These are phyloP conservation scores for Prunus padus DNA, from an alignment of 306 rosid species.

Conservation along the genomic window DNA sequence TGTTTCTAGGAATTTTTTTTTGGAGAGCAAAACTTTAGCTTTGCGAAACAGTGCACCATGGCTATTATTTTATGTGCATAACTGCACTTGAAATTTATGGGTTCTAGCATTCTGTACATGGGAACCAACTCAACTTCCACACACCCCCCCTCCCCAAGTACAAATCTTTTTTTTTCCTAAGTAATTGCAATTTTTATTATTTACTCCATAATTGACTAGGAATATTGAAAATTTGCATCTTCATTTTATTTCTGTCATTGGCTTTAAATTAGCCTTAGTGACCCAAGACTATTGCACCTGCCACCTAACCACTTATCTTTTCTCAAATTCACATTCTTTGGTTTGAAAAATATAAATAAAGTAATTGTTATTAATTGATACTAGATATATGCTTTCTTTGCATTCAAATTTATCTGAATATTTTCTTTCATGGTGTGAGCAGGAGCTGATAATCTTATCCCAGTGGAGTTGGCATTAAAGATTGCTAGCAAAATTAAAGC, in stretches of 20 bases:
- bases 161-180: no score
- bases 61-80: not conserved
- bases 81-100: not conserved
- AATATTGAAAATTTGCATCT: not conserved
- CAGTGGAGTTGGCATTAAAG: conserved; percentile 93
- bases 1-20: not conserved
- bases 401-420: conserved; percentile 13
- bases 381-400: conserved; percentile 4
- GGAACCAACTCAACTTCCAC: not conserved
- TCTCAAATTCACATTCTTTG: conserved; percentile 10
- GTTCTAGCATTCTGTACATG: not conserved
- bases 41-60: not conserved
- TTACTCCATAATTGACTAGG: not conserved
- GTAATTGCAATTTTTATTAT: not conserved
- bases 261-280: not conserved
- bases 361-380: conserved; percentile 2
- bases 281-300: not conserved
- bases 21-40: not conserved
- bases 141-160: no score
- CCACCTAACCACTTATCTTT: not conserved
- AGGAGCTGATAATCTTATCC: conserved; percentile 97
- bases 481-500: conserved; percentile 82
- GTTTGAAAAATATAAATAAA: conserved; percentile 8
- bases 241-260: not conserved
- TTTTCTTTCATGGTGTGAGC: conserved; percentile 30